phyloP scores from a whole-genome alignment of 2,329 filamentous ascomycete species.

The Pyricularia sp. region DNA sequence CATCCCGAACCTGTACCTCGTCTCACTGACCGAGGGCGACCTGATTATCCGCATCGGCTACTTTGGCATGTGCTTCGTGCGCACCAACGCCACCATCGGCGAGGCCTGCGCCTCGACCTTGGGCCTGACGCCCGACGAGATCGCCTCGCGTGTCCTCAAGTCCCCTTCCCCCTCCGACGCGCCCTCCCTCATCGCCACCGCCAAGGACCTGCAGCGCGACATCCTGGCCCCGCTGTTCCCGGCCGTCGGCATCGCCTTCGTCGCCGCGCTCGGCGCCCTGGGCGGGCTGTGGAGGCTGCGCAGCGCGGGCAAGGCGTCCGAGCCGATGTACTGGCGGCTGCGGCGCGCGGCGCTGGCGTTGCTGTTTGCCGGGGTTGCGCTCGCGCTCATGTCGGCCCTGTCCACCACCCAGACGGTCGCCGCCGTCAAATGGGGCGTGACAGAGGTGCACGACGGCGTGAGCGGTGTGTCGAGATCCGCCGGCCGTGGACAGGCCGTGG shows the following conservation, averaged over 20 bases:
- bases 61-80: slow-evolving; percentile 4
- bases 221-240: neutral
- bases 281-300: slow-evolving; percentile 1
- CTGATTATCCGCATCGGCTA: slow-evolving; percentile 1
- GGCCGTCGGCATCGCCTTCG: slow-evolving; percentile 3
- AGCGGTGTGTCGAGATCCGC: neutral
- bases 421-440: neutral
- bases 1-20: slow-evolving; percentile 1
- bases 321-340: neutral
- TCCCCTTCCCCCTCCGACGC: neutral
- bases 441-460: neutral
- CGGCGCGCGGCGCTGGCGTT: neutral
- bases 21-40: slow-evolving; percentile 1
- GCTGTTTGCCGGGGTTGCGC: neutral
- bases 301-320: neutral
- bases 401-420: slow-evolving; percentile 1
- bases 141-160: neutral
- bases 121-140: neutral
- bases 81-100: neutral
- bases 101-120: neutral
- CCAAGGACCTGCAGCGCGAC: neutral
- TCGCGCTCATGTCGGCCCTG: neutral
- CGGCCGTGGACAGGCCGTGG: neutral
- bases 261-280: neutral
- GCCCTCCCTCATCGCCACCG: neutral